Base-by-base conservation (phyloP, 495 filamentous ascomycete species). In the Podospora tetraspora region DNA sequence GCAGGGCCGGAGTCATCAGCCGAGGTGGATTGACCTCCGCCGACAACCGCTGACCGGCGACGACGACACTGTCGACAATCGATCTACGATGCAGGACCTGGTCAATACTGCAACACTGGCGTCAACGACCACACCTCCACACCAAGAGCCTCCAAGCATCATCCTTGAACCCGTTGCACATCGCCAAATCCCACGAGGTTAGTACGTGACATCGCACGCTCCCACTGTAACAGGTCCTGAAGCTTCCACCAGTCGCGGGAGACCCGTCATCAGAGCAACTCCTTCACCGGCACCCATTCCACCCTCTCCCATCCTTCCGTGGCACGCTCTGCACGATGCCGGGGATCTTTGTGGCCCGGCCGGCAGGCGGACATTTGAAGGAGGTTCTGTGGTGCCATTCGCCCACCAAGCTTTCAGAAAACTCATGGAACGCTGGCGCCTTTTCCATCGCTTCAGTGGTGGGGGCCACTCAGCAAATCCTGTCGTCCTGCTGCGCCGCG, bases 391-490 rank as follows among this genome's bases (percentile, higher is more conserved):
- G 29, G 30, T n/a, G 6, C 19, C 43, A 52, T 52, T 52, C 43
- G 5, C 19, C 37, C 5, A 52, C 19, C 43, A 52, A 52, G 6
- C 16, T n/a, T 52, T 8, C 12, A 2, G 64, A 66, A 66, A 66
- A 57, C 27, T 9, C 30, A 61, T 66, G 64, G 64, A 66, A 66
- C 64, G 34, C 59, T 68, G 66, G 43, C 34, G 66, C 37, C 37
- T 27, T 68, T 68, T 68, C 60, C 9, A 13, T 56, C 30, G 22
- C n/a, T 61, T 63, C 59, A 68, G 43, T 63, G 65, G 57, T 34
- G 21, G n/a, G 30, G 57, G 58, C 25, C 30, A 25, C 21, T 16
- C 58, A 22, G 61, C 29, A 25, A 66, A 59, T 66, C 32, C 19
- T 16, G 19, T 8, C 7, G 19, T 8, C 7, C 5, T 52, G 43